Conservation (phyloP, 2,329 filamentous ascomycete species). For the Davidsoniella neocaledoniae region DNA sequence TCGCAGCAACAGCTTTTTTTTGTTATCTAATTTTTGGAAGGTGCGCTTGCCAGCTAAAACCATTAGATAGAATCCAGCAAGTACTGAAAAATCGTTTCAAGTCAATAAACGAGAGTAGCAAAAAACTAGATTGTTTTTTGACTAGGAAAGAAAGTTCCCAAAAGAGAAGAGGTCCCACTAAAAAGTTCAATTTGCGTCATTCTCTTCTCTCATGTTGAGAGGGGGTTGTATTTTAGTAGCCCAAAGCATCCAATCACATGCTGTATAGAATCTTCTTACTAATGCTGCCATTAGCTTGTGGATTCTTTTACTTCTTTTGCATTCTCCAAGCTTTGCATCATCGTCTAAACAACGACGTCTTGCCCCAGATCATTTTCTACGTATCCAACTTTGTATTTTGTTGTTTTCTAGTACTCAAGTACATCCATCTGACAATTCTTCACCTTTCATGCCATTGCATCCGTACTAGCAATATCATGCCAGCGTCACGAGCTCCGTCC, state of each 20-base stretch:
- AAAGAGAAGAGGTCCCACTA: conserved; percentile 1
- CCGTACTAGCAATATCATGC: neutral
- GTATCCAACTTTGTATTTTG: neutral
- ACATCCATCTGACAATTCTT: neutral
- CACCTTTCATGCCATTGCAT: too few relatives aligned
- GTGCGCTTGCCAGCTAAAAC: neutral
- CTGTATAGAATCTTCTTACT: conserved; percentile 4
- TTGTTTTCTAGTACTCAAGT: neutral
- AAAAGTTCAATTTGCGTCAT: conserved; percentile 8
- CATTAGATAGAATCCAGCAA: neutral
- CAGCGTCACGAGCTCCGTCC: conserved; percentile 1
- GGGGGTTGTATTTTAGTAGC: too few relatives aligned
- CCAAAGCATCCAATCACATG: conserved; percentile 2
- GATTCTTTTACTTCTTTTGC: too few relatives aligned
- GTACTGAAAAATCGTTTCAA: neutral
- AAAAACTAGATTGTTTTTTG: neutral
- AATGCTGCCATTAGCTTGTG: neutral
- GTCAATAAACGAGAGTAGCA: neutral
- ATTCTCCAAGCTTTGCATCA: too few relatives aligned
- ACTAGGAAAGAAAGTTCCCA: too few relatives aligned
- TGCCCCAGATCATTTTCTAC: neutral
- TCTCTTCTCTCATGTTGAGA: too few relatives aligned
- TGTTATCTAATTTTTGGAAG: too few relatives aligned
- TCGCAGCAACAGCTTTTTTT: too few relatives aligned
- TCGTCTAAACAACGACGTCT: neutral